A percentile compares a stretch with the other conserved stretches of the same genome.
Evolutionary conservation across 305 asterid species (phyloP).

Genomic region (Petunia hybrid): DNA sequence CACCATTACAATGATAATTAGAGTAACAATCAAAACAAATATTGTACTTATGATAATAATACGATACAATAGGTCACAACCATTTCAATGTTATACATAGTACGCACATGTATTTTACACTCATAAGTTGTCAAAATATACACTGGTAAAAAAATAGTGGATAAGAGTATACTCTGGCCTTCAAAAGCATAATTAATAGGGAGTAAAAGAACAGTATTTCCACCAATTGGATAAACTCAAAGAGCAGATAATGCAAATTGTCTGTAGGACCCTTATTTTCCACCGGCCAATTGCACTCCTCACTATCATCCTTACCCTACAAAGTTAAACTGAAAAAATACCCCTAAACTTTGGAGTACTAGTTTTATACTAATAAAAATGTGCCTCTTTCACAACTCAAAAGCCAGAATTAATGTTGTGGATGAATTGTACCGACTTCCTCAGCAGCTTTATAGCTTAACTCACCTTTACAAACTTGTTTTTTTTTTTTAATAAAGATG

Average conservation of each 20-base stretch:
- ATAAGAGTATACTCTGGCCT: background rate
- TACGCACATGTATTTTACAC: too few relatives aligned
- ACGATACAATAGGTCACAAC: too few relatives aligned
- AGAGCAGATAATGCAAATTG: background rate
- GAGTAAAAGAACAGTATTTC: background rate
- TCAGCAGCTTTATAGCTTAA: background rate
- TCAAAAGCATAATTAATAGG: background rate
- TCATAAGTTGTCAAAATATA: too few relatives aligned
- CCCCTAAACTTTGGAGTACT: slow-evolving; percentile 13
- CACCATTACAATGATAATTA: too few relatives aligned
- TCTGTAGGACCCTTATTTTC: background rate
- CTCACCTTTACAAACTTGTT: slow-evolving; percentile 5
- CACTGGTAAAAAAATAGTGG: too few relatives aligned
- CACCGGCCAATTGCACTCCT: slow-evolving; percentile 15
- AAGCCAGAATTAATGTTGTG: slow-evolving; percentile 36
- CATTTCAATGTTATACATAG: too few relatives aligned
- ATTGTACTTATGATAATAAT: too few relatives aligned
- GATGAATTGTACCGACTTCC: background rate
- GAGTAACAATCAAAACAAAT: too few relatives aligned
- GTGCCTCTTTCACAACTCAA: slow-evolving; percentile 43
- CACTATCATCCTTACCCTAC: slow-evolving; percentile 16
- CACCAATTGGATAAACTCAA: background rate
- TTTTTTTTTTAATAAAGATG: background rate
- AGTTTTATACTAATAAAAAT: background rate
- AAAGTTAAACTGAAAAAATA: background rate